Base-by-base conservation (phyloP, 2,329 filamentous ascomycete species). In the Fusarium xyrophilum region DNA sequence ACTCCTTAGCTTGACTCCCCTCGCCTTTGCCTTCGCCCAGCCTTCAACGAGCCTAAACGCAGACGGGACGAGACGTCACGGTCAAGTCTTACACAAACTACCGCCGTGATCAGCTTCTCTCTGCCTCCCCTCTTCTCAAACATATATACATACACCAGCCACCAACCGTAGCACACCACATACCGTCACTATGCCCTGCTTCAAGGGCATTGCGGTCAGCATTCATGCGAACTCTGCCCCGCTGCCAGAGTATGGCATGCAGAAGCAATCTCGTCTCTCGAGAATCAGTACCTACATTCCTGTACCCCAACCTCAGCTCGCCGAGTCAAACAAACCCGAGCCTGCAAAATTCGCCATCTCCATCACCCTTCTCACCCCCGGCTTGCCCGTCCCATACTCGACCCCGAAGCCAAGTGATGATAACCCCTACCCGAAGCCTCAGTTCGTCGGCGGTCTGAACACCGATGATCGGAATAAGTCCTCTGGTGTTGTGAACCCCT, bases 161-260 rank as follows among this genome's bases (percentile, higher is more conserved):
- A 62, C 62, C 44, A 55, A 53, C 43, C 61, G 60, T 35, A 55
- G 55, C 54, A 44, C 39, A 56, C 44, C 54, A 47, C 56, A 44
- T 65, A 59, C 62, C 70, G 70, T 76, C 77, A 86, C 77, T 77
- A 89, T 89, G 96, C 96, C 96, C 84, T 98, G 94, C 88, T 99
- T 98, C 85, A 97, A 98, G 85, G 96, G 96, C 82, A 93, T 99
- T 82, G 95, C 96, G 75, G 95, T 98, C 79, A 97, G 93, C 86
- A 96, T 98, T 79, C 96, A 99, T 83, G 87, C 88, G 61, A 89
- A 90, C 77, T 86, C 86, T 67, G 84, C 93, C 73, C 94, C 96
- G 71, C 88, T 99, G 71, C 86, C 93, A 67, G 96, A 99, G 82
- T 91, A 97, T 82, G 95, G 94, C 75, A 91, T 98, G 74, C 95